A percentile compares a stretch with the other conserved stretches of the same genome.
phyloP scores from a whole-genome alignment of 2,329 filamentous ascomycete genomes.

The Paradendryphiella salina region DNA sequence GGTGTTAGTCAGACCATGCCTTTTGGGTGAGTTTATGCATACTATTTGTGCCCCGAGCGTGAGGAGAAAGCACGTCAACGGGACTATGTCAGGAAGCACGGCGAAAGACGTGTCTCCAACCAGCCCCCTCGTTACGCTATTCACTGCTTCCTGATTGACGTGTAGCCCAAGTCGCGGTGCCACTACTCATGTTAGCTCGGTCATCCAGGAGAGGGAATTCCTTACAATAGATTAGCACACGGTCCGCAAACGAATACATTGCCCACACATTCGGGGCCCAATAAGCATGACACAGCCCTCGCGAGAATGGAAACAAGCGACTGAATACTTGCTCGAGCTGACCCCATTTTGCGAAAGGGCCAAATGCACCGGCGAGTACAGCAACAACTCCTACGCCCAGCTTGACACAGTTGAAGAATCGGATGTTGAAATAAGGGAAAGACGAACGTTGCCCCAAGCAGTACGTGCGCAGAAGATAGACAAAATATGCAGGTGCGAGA shows the following conservation, averaged over 20 bases:
- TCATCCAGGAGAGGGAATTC: constrained; percentile 10
- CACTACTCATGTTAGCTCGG: constrained; percentile 55
- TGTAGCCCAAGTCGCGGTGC: constrained; percentile 78
- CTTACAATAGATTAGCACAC: constrained; percentile 78
- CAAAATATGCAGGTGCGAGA: constrained; percentile 91
- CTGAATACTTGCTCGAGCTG: constrained; percentile 84
- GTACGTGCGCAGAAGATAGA: constrained; percentile 86
- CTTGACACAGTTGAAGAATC: constrained; percentile 79
- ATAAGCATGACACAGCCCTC: constrained; percentile 94
- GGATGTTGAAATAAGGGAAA: constrained; percentile 67
- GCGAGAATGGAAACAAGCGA: constrained; percentile 88
- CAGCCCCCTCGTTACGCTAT: constrained; percentile 88
- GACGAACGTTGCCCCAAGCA: constrained; percentile 79
- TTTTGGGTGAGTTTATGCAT: constrained; percentile 28
- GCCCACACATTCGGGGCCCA: constrained; percentile 99
- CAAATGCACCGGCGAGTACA: constrained; percentile 81
- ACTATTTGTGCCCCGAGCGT: constrained; percentile 80
- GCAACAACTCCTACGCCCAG: constrained; percentile 72
- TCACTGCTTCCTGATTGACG: constrained; percentile 73
- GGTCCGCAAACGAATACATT: constrained; percentile 88
- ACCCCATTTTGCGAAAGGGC: constrained; percentile 78
- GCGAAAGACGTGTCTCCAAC: constrained; percentile 95
- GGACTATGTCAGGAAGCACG: constrained; percentile 83
- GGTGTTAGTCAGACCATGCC: constrained; percentile 13
- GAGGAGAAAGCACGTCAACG: constrained; percentile 76